Percentiles rank a stretch among this genome's conserved stretches.
These are phyloP conservation scores for Coniferiporia sulphurascens DNA, from an alignment of 1,284 basidiomycete genomes.

Conservation along the genomic window DNA sequence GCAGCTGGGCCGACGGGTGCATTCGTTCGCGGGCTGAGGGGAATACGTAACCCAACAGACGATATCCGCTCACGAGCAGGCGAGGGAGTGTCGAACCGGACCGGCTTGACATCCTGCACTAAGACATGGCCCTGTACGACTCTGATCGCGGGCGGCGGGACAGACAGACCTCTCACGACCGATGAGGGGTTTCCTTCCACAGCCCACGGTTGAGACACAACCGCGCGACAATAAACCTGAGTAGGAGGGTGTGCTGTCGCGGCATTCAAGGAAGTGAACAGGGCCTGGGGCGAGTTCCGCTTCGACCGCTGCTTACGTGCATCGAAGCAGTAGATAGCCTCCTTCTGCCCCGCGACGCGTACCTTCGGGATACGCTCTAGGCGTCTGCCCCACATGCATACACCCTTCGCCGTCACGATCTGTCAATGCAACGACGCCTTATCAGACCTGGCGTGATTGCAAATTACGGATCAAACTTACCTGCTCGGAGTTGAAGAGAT, in stretches of 20 bases:
- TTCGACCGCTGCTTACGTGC: slow-evolving; percentile 17
- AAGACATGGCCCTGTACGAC: slow-evolving; percentile 7
- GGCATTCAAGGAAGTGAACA: no score
- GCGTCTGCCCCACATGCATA: slow-evolving; percentile 19
- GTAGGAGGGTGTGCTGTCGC: no score
- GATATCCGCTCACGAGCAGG: not conserved
- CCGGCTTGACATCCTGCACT: slow-evolving; percentile 10
- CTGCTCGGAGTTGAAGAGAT: not conserved
- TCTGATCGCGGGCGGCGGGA: no score
- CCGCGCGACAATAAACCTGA: slow-evolving; percentile 9
- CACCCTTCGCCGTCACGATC: slow-evolving; percentile 9
- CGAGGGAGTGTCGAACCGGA: not conserved
- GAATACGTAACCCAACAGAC: not conserved
- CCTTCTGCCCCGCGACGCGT: slow-evolving; percentile 16
- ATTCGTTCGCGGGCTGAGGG: not conserved
- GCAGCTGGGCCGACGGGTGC: not conserved
- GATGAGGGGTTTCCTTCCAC: not conserved
- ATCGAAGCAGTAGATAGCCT: slow-evolving; percentile 19
- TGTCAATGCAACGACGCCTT: not conserved
- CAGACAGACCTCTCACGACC: no score
- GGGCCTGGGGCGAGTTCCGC: not conserved
- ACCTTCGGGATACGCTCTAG: slow-evolving; percentile 19
- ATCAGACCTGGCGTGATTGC: not conserved
- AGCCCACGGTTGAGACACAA: not conserved
- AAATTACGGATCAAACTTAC: not conserved